Evolutionary conservation across 768 basidiomycete genomes (phyloP), one percentile per base, ranked within the genome.

Genomic region (Mycena pura): DNA sequence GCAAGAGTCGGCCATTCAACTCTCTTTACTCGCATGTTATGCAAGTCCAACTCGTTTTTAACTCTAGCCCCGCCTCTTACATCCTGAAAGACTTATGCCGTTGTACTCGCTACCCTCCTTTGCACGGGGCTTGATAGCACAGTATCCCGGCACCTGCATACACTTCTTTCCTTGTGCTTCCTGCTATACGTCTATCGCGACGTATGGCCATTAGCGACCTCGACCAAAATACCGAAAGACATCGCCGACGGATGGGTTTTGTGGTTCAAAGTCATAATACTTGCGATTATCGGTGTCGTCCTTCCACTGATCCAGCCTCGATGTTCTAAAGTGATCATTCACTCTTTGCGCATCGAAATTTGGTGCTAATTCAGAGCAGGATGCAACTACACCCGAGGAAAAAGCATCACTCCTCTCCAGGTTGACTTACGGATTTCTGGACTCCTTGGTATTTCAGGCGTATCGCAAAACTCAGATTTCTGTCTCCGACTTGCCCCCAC

Each of bases 391-490:
- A 46, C 74, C 76, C 2, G 78, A 80, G 54, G 77, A 79, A 53
- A 76, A 74, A 8, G 71, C 77, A 2, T 73, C 78, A 2, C 66
- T 67, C 57, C 57, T 77, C 27, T 75, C 70, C 24, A 71, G 74
- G 52, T 39, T 77, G 17, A 72, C 72, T 40, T 79, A 73, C 64
- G 66, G 71, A 36, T 80, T 72, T 68, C 70, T 79, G 68, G 74
- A 78, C 40, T 60, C 65, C 14, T 36, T 68, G 24, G 55, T 73
- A 17, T 60, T 53, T 19, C 25, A 29, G 6, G 72, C 72, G 6
- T 68, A 64, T 24, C 43, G 60, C 13, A 44, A 53, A 7, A 43
- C 67, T 14, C 67, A 69, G 43, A 46, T 73, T 36, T 36, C 34
- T 36, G 9, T 36, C 34, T 36, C 34, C 13, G 70, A 67, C 9